These are phyloP conservation scores for Kwoniella shivajii DNA, from an alignment of 1,284 basidiomycete genomes.

Conservation along the genomic window DNA sequence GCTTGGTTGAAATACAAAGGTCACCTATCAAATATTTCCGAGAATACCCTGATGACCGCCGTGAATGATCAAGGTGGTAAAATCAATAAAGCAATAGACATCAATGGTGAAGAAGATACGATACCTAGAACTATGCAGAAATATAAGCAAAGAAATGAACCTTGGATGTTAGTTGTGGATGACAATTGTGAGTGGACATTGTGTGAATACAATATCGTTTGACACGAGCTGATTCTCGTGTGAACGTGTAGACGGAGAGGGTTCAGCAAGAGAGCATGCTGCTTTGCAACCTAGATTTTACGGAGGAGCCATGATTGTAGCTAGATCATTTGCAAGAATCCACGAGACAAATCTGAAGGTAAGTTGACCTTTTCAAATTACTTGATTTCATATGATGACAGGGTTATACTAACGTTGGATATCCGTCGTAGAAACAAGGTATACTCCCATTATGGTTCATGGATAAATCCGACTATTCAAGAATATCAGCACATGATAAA, in stretches of 20 bases:
- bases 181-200: constrained; percentile 67
- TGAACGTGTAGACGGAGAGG: constrained; percentile 74
- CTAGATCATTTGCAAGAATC: constrained; percentile 94
- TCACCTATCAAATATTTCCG: constrained; percentile 92
- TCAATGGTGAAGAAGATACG: constrained; percentile 66
- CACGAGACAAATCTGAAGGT: constrained; percentile 98
- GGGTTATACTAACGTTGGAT: neutral
- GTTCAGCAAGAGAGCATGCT: constrained; percentile 83
- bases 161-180: constrained; percentile 94
- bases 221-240: neutral
- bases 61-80: constrained; percentile 90
- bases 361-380: constrained; percentile 21
- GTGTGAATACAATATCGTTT: neutral
- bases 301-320: constrained; percentile 79
- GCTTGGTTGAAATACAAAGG: constrained; percentile 97
- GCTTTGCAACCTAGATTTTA: constrained; percentile 96
- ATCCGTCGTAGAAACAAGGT: constrained; percentile 86
- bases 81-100: constrained; percentile 84
- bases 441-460: constrained; percentile 87
- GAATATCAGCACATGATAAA: constrained; percentile 76
- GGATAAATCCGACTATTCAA: constrained; percentile 80
- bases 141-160: constrained; percentile 75
- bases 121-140: constrained; percentile 88
- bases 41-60: constrained; percentile 83
- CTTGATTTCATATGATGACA: neutral